A percentile compares a stretch with the other conserved stretches of the same genome.
Evolutionary conservation across 768 basidiomycete genomes (phyloP).

Genomic region (Amanita pseudoporphyria): DNA sequence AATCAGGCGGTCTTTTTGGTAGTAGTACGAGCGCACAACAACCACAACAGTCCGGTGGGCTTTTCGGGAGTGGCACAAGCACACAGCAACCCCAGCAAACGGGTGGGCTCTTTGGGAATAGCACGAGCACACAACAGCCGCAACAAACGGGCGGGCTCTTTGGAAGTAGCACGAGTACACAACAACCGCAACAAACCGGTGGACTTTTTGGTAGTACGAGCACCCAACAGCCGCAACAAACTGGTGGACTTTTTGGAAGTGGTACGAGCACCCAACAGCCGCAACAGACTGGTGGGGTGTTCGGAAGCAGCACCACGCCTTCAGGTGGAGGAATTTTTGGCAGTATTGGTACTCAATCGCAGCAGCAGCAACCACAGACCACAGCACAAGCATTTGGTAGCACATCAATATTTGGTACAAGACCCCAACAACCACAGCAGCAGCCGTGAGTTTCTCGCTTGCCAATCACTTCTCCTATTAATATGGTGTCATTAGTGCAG

Average conservation of each 20-base stretch:
- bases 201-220: slow-evolving; percentile 11
- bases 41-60: slow-evolving; percentile 4
- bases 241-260: slow-evolving; percentile 1
- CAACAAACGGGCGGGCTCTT: background rate
- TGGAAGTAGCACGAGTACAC: slow-evolving; percentile 6
- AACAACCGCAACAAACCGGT: slow-evolving; percentile 6
- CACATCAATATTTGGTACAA: slow-evolving; percentile 21
- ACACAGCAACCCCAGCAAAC: slow-evolving; percentile 10
- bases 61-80: slow-evolving; percentile 11
- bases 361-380: slow-evolving; percentile 22
- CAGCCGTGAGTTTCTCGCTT: slow-evolving; percentile 11
- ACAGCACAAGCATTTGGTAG: slow-evolving; percentile 20
- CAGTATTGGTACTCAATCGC: slow-evolving; percentile 11
- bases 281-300: slow-evolving; percentile 7
- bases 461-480: background rate
- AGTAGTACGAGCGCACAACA: slow-evolving; percentile 6
- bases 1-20: background rate
- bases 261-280: slow-evolving; percentile 8
- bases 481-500: background rate
- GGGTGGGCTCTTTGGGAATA: slow-evolving; percentile 12
- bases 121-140: slow-evolving; percentile 9
- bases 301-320: slow-evolving; percentile 12
- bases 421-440: slow-evolving; percentile 22
- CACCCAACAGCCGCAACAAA: slow-evolving; percentile 7
- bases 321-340: slow-evolving; percentile 11